Evolutionary conservation across 192 early-diverging fungal genomes (phyloP).

Genomic region (Thamnidium elegans): DNA sequence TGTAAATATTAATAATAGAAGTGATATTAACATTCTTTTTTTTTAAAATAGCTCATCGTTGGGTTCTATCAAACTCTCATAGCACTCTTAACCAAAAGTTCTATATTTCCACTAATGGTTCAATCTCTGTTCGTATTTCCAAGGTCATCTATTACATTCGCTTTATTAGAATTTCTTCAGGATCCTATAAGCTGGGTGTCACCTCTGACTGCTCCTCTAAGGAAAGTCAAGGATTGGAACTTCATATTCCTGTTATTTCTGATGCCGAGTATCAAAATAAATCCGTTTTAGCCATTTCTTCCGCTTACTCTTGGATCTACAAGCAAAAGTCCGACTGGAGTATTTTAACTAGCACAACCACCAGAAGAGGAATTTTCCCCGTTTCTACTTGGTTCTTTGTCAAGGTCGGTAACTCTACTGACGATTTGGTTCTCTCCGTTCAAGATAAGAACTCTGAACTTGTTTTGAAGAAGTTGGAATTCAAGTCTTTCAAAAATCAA

Average conservation of each 20-base stretch:
- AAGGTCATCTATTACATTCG: constrained; percentile 21
- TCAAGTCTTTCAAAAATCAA: constrained; percentile 18
- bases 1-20: not conserved
- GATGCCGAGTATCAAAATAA: constrained; percentile 5
- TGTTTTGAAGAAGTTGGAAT: constrained; percentile 19
- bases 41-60: constrained; percentile 5
- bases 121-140: constrained; percentile 16
- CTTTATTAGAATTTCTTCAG: not conserved
- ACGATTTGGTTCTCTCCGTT: constrained; percentile 20
- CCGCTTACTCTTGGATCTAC: constrained; percentile 4
- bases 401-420: constrained; percentile 14
- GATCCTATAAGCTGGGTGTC: not conserved
- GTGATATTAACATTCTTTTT: not conserved
- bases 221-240: constrained; percentile 7
- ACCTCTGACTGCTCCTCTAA: not conserved
- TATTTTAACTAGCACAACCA: constrained; percentile 14
- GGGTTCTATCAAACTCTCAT: constrained; percentile 16
- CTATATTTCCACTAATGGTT: constrained; percentile 15
- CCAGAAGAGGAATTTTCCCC: constrained; percentile 24
- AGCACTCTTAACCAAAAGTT: constrained; percentile 13
- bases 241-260: constrained; percentile 18
- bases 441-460: constrained; percentile 14
- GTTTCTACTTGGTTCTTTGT: constrained; percentile 26
- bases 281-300: not conserved
- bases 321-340: constrained; percentile 2